These are phyloP conservation scores for Nemania sp. DNA, from an alignment of 2,329 filamentous ascomycete species.

Conservation along the genomic window DNA sequence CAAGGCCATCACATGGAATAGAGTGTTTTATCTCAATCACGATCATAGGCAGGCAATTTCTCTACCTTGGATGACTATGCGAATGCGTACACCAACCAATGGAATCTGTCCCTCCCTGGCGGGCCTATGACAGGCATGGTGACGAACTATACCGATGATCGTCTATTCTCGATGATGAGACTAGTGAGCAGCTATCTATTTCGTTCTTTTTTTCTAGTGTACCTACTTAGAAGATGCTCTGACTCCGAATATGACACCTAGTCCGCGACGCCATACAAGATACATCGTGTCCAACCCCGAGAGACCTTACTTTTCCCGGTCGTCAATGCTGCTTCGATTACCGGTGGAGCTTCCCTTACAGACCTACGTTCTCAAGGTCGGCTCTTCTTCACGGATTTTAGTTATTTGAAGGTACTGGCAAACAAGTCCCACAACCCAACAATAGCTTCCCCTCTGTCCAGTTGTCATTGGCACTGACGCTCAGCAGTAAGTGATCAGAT, in stretches of 20 bases:
- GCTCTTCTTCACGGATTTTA: conserved; percentile 49
- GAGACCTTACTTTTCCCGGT: conserved; percentile 45
- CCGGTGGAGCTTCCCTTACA: conserved; percentile 36
- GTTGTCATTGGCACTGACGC: neutral
- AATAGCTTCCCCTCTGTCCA: too few relatives aligned
- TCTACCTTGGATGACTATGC: conserved; percentile 12
- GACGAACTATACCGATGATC: conserved; percentile 15
- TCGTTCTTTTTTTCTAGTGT: neutral
- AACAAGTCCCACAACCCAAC: too few relatives aligned
- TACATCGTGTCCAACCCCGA: conserved; percentile 40
- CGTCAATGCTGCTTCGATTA: conserved; percentile 38
- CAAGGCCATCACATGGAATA: neutral
- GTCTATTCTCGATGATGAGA: conserved; percentile 19
- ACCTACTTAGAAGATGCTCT: too few relatives aligned
- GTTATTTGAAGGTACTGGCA: conserved; percentile 36
- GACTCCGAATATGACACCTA: neutral
- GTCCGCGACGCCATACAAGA: conserved; percentile 45
- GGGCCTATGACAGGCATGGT: conserved; percentile 11
- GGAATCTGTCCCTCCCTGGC: conserved; percentile 15
- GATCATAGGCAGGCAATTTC: conserved; percentile 12
- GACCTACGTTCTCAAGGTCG: conserved; percentile 41
- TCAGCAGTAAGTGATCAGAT: conserved; percentile 9
- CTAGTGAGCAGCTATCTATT: conserved; percentile 2
- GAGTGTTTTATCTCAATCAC: neutral
- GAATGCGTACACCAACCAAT: conserved; percentile 13